Evolutionary conservation across 78 protist genomes (phyloP), one percentile per base, ranked within the genome.

Genomic region (Monosiga brevicollis): DNA sequence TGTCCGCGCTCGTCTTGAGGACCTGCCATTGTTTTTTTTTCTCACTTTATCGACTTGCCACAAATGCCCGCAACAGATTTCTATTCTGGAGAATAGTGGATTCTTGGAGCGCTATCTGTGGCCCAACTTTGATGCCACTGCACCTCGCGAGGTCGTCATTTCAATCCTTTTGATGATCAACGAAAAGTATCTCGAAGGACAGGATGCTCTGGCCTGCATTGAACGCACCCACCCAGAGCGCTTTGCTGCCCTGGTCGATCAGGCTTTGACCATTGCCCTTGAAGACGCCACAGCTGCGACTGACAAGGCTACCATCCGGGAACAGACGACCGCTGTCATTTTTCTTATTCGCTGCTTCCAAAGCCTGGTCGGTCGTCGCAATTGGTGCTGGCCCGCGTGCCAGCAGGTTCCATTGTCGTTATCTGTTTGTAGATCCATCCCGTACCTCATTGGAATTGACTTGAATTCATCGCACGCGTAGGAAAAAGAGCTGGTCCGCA

Each of bases 161-260:
- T 92, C 95, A 25, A 84, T 95, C 36, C 73, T 92, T 1, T 34
- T 87, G 23, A 88, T 95, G 94, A 83, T 93, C 11, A 92, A 92
- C 85, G 95, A 90, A 41, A 93, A 93, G 87, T 73, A 83, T 54
- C 83, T 90, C 39, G 95, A 92, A 78, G 74, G 88, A n/a, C 85
- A 75, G 15, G n/a, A 42, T 20, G 54, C 84, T 80, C 40, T 15
- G 75, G 20, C 1, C 76, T 11, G 24, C 74, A 0, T n/a, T n/a
- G n/a, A n/a, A n/a, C n/a, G n/a, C n/a, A n/a, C n/a, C n/a, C n/a
- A n/a, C n/a, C 81, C 81, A 10, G 81, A 10, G 0, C 3, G 15
- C 55, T 42, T 78, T 42, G 72, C 40, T 37, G 72, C 55, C 39
- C 38, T 42, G 32, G 41, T 41, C 20, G 37, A 35, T 9, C 81